Conservation (phyloP, 169 alveolate species). For the Eimeria praecox region DNA sequence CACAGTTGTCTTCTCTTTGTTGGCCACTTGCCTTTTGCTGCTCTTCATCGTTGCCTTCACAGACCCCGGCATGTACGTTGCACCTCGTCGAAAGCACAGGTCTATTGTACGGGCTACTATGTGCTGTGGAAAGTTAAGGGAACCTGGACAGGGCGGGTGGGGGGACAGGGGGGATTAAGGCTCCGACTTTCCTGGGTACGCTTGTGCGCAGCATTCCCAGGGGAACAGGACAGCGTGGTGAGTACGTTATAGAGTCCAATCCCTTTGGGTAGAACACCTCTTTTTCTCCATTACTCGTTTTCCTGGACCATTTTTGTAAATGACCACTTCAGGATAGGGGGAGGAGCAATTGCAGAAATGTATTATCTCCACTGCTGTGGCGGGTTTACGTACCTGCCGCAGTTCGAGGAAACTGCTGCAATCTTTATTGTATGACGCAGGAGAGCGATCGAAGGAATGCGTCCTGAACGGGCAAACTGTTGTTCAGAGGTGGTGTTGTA, state of each 20-base stretch:
- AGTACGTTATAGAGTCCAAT: neutral
- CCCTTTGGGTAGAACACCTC: neutral
- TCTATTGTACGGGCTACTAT: neutral
- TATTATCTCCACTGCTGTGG: neutral
- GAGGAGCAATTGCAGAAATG: neutral
- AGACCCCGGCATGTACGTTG: slow-evolving; percentile 79
- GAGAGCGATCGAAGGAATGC: slow-evolving; percentile 57
- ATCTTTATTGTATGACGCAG: slow-evolving; percentile 16
- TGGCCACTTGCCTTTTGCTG: slow-evolving; percentile 23
- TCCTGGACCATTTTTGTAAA: neutral
- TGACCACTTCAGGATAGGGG: neutral
- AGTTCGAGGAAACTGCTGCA: neutral
- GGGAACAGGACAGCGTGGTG: slow-evolving; percentile 47
- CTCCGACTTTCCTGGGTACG: neutral
- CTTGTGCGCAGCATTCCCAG: slow-evolving; percentile 49
- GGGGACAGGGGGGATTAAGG: neutral
- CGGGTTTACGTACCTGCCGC: neutral
- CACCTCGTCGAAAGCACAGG: neutral
- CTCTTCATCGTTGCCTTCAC: slow-evolving; percentile 74
- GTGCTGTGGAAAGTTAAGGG: neutral
- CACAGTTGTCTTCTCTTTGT: slow-evolving; percentile 36
- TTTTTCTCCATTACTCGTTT: neutral
- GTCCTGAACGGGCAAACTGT: slow-evolving; percentile 44
- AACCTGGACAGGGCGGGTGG: neutral
- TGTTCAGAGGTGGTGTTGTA: slow-evolving; percentile 53